Conservation (phyloP, 2,329 filamentous ascomycete genomes). For the Aspergillus alliaceus region DNA sequence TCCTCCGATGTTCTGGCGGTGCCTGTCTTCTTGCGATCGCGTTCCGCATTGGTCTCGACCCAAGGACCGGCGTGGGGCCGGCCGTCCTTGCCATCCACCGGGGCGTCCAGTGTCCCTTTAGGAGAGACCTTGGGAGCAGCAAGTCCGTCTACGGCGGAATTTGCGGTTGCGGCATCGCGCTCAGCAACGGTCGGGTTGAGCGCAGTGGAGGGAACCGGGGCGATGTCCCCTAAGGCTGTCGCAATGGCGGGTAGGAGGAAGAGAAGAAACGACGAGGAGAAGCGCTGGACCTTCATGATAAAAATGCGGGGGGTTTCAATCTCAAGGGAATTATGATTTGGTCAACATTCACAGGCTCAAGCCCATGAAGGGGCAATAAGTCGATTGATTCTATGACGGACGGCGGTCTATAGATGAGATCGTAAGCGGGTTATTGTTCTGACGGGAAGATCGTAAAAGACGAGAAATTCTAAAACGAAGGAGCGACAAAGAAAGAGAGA, state of each 20-base stretch:
- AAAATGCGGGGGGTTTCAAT: background rate
- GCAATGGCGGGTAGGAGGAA: conserved; percentile 37
- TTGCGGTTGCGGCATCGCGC: conserved; percentile 7
- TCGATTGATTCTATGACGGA: background rate
- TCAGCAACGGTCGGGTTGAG: conserved; percentile 15
- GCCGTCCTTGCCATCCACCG: conserved; percentile 89
- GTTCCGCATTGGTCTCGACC: conserved; percentile 50
- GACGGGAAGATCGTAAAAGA: background rate
- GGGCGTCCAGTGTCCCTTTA: conserved; percentile 73
- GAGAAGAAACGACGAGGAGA: conserved; percentile 33
- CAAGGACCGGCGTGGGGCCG: conserved; percentile 87
- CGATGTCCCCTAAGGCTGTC: conserved; percentile 22
- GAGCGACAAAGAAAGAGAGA: background rate
- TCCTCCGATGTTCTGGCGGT: conserved; percentile 38
- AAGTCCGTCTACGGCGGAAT: conserved; percentile 17
- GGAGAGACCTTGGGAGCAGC: conserved; percentile 25
- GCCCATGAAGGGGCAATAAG: conserved; percentile 3
- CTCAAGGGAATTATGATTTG: background rate
- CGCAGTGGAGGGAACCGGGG: conserved; percentile 13
- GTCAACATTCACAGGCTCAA: background rate
- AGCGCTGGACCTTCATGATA: conserved; percentile 35
- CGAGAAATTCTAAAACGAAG: background rate
- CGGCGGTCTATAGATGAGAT: background rate
- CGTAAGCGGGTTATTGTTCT: background rate
- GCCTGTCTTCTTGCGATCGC: conserved; percentile 44